These are phyloP conservation scores for Aspergillus candidus DNA, from an alignment of 2,329 filamentous ascomycete genomes.

Conservation along the genomic window DNA sequence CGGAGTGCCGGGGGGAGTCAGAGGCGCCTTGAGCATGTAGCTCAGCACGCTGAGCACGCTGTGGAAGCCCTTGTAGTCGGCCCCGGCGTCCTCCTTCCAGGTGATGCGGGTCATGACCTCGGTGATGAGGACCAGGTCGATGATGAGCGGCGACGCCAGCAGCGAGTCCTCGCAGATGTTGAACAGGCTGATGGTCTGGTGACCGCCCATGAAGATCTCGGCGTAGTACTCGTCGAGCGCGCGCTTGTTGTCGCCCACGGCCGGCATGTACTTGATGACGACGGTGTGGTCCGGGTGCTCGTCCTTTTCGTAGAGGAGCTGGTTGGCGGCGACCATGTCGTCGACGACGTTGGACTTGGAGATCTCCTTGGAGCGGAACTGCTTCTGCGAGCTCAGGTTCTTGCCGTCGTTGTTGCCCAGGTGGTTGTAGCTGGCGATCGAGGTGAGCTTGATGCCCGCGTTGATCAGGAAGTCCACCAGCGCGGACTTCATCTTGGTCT, in stretches of 20 bases:
- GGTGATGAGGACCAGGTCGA: conserved; percentile 84
- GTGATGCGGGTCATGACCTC: conserved; percentile 99
- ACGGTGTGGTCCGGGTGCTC: conserved; percentile 98
- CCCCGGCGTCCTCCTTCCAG: conserved; percentile 65
- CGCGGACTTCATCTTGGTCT: conserved; percentile 99
- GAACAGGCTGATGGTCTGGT: conserved; percentile 97
- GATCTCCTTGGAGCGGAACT: conserved; percentile 99
- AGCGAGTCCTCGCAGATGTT: conserved; percentile 99
- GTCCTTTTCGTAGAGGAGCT: conserved; percentile 78
- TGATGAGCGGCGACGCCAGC: conserved; percentile 91
- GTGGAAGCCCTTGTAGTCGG: conserved; percentile 89
- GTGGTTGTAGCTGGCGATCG: conserved; percentile 98
- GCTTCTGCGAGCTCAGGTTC: conserved; percentile 94
- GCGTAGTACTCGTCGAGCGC: conserved; percentile 98
- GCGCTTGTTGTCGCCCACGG: conserved; percentile 97
- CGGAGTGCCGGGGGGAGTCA: conserved; percentile 89
- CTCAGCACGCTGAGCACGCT: conserved; percentile 93
- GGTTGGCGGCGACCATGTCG: conserved; percentile 98
- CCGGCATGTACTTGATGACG: conserved; percentile 99
- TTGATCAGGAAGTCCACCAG: conserved; percentile 98
- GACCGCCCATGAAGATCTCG: conserved; percentile 97
- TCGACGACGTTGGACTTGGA: conserved; percentile 99
- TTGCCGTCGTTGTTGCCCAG: conserved; percentile 99
- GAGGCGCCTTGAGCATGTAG: conserved; percentile 95
- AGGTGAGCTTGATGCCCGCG: conserved; percentile 96